Percentiles rank a stretch among this genome's conserved stretches.
Conservation (phyloP, 495 filamentous ascomycete species). For the Copromyces sp. region DNA sequence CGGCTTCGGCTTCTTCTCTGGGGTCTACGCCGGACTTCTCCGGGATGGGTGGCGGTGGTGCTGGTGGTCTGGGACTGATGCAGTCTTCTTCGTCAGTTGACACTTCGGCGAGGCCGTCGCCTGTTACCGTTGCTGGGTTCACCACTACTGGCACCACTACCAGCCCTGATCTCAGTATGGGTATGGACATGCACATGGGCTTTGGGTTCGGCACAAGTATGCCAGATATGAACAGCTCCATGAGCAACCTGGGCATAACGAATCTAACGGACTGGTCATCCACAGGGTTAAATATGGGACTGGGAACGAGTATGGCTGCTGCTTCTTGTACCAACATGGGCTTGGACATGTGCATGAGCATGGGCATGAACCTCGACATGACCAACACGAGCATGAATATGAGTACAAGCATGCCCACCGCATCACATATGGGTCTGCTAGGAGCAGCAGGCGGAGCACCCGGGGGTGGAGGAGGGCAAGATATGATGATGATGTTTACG, state of each 20-base stretch:
- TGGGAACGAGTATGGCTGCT: neutral
- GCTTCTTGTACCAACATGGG: neutral
- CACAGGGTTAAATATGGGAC: neutral
- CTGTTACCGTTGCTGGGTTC: neutral
- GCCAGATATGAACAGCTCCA: neutral
- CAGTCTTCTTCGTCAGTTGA: neutral
- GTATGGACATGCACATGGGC: neutral
- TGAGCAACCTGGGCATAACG: neutral
- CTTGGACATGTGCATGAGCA: neutral
- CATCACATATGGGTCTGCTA: neutral
- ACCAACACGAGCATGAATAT: neutral
- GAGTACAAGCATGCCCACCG: neutral
- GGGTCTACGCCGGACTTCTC: neutral
- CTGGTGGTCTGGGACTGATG: neutral
- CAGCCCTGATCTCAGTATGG: neutral
- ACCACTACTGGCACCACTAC: neutral
- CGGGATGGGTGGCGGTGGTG: neutral
- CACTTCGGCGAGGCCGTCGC: neutral
- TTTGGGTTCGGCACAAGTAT: neutral
- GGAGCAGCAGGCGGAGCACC: neutral
- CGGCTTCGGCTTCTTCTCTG: neutral
- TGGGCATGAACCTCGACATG: neutral
- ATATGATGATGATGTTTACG: conserved; percentile 23
- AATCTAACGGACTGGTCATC: neutral
- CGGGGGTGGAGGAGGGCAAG: neutral